Evolutionary conservation across 768 basidiomycete genomes (phyloP).

Genomic region (Psilocybe cubensis): DNA sequence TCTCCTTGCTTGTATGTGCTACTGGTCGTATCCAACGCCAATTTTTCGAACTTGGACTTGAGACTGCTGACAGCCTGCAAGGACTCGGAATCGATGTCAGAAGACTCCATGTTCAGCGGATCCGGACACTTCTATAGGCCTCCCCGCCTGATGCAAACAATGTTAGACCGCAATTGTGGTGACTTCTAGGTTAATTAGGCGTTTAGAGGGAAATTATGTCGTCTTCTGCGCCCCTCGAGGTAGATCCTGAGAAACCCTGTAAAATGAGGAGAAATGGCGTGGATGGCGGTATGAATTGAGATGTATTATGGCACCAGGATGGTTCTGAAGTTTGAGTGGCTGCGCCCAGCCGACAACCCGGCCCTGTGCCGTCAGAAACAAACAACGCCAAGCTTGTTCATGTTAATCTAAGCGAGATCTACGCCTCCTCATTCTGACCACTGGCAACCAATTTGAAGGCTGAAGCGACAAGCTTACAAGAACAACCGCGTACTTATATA

Average conservation of each 20-base stretch:
- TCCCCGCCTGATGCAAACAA: background rate
- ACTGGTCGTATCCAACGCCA: conserved; percentile 47
- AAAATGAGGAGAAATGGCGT: background rate
- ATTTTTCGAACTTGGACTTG: conserved; percentile 71
- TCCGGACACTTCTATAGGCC: conserved; percentile 1
- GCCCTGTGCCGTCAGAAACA: background rate
- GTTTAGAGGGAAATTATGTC: background rate
- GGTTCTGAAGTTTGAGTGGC: background rate
- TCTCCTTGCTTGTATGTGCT: conserved; percentile 16
- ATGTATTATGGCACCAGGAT: background rate
- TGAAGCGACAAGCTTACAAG: too few species aligned
- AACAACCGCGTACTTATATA: background rate
- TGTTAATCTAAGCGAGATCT: background rate
- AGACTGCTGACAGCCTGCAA: conserved; percentile 70
- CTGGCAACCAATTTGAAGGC: background rate
- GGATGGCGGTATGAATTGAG: background rate
- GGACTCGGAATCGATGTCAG: conserved; percentile 55
- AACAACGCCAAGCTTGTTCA: background rate
- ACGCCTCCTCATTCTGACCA: background rate
- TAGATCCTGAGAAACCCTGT: background rate
- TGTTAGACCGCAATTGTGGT: background rate
- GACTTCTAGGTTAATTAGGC: background rate
- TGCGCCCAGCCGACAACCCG: background rate
- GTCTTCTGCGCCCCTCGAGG: background rate
- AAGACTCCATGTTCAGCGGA: conserved; percentile 16